A percentile compares a stretch with the other conserved stretches of the same genome.
These are phyloP conservation scores for Pseudocercospora crystallina DNA, from an alignment of 2,329 filamentous ascomycete genomes.

Conservation along the genomic window DNA sequence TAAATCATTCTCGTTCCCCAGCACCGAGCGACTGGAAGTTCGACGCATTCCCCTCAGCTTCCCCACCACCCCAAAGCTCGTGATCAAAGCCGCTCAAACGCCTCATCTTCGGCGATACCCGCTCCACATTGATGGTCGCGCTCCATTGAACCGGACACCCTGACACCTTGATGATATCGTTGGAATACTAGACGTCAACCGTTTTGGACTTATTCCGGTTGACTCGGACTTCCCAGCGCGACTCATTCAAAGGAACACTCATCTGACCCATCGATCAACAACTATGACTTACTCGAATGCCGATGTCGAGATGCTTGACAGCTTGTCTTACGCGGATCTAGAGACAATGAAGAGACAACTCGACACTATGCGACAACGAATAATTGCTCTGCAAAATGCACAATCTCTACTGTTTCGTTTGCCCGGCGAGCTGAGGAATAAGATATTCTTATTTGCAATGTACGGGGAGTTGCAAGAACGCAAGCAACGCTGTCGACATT, in stretches of 20 bases:
- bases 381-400: conserved; percentile 21
- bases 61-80: not conserved
- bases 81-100: not conserved
- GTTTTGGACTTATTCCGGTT: no score
- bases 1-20: not conserved
- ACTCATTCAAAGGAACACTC: no score
- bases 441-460: conserved; percentile 21
- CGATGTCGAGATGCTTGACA: conserved; percentile 9
- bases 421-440: conserved; percentile 19
- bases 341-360: conserved; percentile 18
- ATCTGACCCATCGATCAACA: not conserved
- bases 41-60: not conserved
- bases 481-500: conserved; percentile 4
- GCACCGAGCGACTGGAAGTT: no score
- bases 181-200: no score
- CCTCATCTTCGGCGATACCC: conserved; percentile 1
- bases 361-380: conserved; percentile 18
- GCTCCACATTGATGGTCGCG: conserved; percentile 10
- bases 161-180: conserved; percentile 4
- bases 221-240: no score
- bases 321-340: conserved; percentile 16
- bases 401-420: conserved; percentile 18
- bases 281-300: not conserved
- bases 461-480: conserved; percentile 18
- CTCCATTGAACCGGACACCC: not conserved